Base-by-base conservation (phyloP, 2,329 filamentous ascomycete species). In the Arthrobotrys conoides region DNA sequence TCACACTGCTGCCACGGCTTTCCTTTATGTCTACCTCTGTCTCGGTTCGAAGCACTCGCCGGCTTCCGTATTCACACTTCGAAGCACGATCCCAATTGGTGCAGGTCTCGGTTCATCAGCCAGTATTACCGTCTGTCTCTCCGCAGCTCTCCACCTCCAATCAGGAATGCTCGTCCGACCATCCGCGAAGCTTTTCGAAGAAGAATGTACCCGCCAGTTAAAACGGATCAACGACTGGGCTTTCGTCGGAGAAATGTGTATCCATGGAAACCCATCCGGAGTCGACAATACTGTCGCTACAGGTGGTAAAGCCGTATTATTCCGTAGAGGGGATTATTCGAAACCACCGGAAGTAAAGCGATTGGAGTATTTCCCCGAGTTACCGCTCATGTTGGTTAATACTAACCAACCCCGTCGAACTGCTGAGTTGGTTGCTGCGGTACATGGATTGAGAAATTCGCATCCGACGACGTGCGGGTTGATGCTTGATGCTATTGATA, bases 181-280 rank as follows among this genome's bases (percentile, higher is more conserved):
- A 0, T 95, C 98, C 83, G 92, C 93, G 0, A 95, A 98, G 82
- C 95, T 98, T 84, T 93, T 94, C 3, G 86, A 90, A 0, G 91
- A 93, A 69, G 96, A 99, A 85, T 93, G 93, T n/a, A 90, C 92
- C 76, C 85, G 94, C 51, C 95, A 99, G 84, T 89, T 98, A 33
- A 94, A 98, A 86, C 90, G 95, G 80, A 97, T 99, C 85, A 99
- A 99, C 85, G 89, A 92, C 79, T 99, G 96, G 96, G 94, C 96
- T 0, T 98, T 97, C 84, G 96, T 99, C 0, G 92, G 92, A 24
- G 96, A 99, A 84, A 92, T 98, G 90, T 96, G 94, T 85, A 97
- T 98, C 80, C 96, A 99, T 83, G 96, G 95, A 44, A 98, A 97
- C 83, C 96, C 96, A 0, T 97, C 93, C 0, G 96, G 96, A 0